Conservation (phyloP, 106 monocot genomes). For the Acorus gramineus region DNA sequence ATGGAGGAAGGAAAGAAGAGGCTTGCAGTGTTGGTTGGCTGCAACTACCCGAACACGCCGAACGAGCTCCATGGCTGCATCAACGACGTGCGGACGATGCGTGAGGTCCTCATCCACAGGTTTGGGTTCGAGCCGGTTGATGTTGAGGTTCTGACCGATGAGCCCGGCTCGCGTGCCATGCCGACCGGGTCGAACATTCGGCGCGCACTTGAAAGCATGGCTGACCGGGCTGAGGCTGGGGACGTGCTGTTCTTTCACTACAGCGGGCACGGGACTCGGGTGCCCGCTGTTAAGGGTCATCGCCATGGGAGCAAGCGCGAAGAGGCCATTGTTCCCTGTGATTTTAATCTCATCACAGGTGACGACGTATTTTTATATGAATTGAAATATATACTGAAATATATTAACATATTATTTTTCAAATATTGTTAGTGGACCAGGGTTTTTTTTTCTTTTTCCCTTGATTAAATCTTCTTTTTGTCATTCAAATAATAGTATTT, state of each 20-base stretch:
- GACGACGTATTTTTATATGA: no score
- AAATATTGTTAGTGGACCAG: no score
- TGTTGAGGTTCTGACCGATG: slow-evolving; percentile 49
- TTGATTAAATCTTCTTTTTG: no score
- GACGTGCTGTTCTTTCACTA: slow-evolving; percentile 80
- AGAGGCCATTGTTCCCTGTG: slow-evolving; percentile 76
- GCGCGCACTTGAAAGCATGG: slow-evolving; percentile 24
- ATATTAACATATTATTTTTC: no score
- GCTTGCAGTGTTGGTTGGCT: slow-evolving; percentile 54
- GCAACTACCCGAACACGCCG: slow-evolving; percentile 51
- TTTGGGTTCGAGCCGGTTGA: slow-evolving; percentile 46
- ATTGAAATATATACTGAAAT: no score
- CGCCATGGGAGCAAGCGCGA: slow-evolving; percentile 16
- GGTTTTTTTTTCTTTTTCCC: no score
- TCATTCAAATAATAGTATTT: no score
- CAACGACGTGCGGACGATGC: slow-evolving; percentile 70
- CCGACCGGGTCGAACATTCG: slow-evolving; percentile 66
- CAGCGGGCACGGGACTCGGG: slow-evolving; percentile 76
- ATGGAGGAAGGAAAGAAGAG: slow-evolving; percentile 37
- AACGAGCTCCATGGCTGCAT: slow-evolving; percentile 60
- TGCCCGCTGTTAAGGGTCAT: slow-evolving; percentile 18
- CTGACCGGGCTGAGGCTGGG: slow-evolving; percentile 31
- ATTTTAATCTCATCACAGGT: slow-evolving; percentile 83
- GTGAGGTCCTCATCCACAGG: slow-evolving; percentile 24
- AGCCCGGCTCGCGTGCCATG: slow-evolving; percentile 10